Conservation (phyloP, 1,284 basidiomycete genomes). For the Trametes hirsuta region DNA sequence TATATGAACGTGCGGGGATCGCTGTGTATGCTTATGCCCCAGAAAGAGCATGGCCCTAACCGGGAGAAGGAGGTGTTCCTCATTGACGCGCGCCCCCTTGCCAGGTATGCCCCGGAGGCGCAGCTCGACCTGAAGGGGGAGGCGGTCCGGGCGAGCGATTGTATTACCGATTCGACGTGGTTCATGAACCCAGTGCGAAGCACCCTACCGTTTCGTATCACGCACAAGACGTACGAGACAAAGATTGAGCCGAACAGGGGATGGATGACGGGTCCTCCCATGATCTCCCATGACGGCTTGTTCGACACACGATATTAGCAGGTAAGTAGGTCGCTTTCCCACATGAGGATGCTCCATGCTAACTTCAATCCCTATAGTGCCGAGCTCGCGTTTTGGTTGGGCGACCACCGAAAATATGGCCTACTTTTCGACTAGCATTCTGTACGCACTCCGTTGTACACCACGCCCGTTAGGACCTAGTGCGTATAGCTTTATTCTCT, state of each 20-base stretch:
- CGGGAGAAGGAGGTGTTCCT: background rate
- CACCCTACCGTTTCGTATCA: background rate
- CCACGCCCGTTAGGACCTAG: no score
- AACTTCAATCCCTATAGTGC: no score
- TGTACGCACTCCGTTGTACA: no score
- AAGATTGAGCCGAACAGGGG: background rate
- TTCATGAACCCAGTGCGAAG: conserved; percentile 2
- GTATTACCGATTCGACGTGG: background rate
- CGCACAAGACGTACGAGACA: background rate
- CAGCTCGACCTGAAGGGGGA: background rate
- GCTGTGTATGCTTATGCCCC: background rate
- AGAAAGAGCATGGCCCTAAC: background rate
- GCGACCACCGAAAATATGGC: no score
- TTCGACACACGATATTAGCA: background rate
- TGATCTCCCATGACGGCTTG: background rate
- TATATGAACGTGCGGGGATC: background rate
- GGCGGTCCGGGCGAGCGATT: background rate
- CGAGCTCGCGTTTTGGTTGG: no score
- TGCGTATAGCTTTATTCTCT: no score
- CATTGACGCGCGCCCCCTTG: conserved; percentile 5
- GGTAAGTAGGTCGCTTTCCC: no score
- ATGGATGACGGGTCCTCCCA: background rate
- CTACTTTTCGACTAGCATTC: no score
- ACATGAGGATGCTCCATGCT: no score
- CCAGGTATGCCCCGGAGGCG: background rate